Conservation (phyloP, 345 rosid genomes). For the Lepidium didymum region DNA sequence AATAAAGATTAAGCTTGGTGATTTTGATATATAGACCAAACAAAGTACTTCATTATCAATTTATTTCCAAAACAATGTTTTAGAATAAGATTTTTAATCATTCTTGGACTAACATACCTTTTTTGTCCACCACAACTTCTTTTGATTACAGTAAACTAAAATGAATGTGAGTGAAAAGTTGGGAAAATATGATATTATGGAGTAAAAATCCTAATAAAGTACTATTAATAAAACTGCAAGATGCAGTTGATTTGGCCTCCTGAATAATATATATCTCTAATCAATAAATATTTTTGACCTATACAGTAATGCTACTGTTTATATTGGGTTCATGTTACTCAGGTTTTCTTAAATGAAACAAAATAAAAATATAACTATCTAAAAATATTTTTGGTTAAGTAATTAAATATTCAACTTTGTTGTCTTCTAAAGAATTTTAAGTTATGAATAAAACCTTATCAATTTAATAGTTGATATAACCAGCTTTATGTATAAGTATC, state of each 20-base stretch:
- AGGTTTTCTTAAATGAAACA: too few relatives aligned
- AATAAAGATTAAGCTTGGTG: not conserved
- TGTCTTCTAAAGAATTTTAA: too few relatives aligned
- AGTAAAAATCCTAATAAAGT: not conserved
- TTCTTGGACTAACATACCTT: too few relatives aligned
- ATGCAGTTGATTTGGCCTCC: not conserved
- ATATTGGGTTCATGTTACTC: conserved; percentile 3
- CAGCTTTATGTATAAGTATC: too few relatives aligned
- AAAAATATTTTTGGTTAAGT: too few relatives aligned
- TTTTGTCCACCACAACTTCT: too few relatives aligned
- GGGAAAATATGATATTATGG: not conserved
- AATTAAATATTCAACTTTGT: too few relatives aligned
- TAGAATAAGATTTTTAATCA: too few relatives aligned
- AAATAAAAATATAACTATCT: too few relatives aligned
- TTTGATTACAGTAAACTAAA: too few relatives aligned
- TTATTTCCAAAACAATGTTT: not conserved
- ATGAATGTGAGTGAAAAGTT: not conserved
- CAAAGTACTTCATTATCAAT: not conserved
- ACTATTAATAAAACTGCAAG: not conserved
- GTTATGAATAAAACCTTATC: too few relatives aligned
- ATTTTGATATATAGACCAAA: not conserved
- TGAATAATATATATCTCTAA: not conserved
- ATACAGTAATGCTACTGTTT: conserved; percentile 9
- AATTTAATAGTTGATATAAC: too few relatives aligned
- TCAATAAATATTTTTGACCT: conserved; percentile 10